Evolutionary conservation across 169 alveolate genomes (phyloP), one percentile per base, ranked within the genome.

Genomic region (Cryptosporidium meleagridis): DNA sequence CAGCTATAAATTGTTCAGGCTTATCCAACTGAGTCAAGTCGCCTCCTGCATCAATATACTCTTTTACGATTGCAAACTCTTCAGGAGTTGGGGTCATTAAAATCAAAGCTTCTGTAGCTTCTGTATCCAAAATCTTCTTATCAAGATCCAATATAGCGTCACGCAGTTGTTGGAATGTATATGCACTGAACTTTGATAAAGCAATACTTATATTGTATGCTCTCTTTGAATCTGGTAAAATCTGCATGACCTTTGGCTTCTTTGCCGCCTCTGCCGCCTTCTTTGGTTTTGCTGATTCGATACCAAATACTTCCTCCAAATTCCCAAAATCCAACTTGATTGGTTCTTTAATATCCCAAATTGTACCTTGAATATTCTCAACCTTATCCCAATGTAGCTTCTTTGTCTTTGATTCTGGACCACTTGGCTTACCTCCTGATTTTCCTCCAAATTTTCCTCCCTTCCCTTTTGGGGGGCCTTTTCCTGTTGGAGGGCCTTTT

Each of bases 1-100:
- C 97, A 1, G 97, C 97, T 14, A 95, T 96, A 73, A 93, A 95
- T 91, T 95, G 97, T 85, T 95, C 97, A 6, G 97, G 97, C n/a
- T 95, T 92, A 71, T 95, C 97, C 18, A 95, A 96, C 68, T 91
- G 85, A 65, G 89, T 92, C 85, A 95, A 70, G 70, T 95, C 97
- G 2, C 97, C 97, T n/a, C 97, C 96, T 51, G 94, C 91, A 37
- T 93, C 89, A 41, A 96, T 94, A 68, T 94, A 96, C 91, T 95
- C 97, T 85, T 96, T 93, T 37, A 96, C 96, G 5, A 95, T 95
- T 55, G 93, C 92, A 18, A 92, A 70, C 91, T 96, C 98, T 71
- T 96, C 98, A 33, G 94, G 86, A 8, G 97, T 96, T 9, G 98
- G 98, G 69, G 91, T 92, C 84, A 95, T 92, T 68, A 91, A 89